A percentile compares a stretch with the other conserved stretches of the same genome.
These are phyloP conservation scores for Hyaloscypha hepaticicola DNA, from an alignment of 495 filamentous ascomycete genomes.

Conservation along the genomic window DNA sequence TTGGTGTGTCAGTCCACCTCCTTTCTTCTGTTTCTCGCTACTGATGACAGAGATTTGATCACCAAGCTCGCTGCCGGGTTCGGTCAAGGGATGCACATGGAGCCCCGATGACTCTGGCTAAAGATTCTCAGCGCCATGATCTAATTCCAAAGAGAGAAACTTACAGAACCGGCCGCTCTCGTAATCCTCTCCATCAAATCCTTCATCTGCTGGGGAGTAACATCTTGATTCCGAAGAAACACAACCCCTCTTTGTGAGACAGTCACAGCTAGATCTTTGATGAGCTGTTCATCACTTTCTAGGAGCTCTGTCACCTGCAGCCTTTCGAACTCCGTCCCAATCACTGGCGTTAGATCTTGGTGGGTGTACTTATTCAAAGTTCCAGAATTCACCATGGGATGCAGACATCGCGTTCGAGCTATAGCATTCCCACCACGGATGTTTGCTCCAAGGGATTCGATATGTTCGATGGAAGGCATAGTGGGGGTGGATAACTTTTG, in stretches of 20 bases:
- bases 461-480: conserved; percentile 8
- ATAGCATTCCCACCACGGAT: conserved; percentile 7
- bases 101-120: conserved; percentile 54
- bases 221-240: conserved; percentile 74
- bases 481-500: not conserved
- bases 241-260: conserved; percentile 79
- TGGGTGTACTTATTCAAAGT: conserved; percentile 55
- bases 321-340: conserved; percentile 62
- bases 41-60: not conserved
- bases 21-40: conserved; percentile 9
- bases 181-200: conserved; percentile 45
- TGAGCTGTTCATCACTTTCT: conserved; percentile 56
- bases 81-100: conserved; percentile 70
- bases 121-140: conserved; percentile 46
- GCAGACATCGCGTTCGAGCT: not conserved
- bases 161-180: not conserved
- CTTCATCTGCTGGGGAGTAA: conserved; percentile 39
- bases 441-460: not conserved
- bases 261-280: conserved; percentile 34
- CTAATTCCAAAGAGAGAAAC: conserved; percentile 28
- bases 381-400: conserved; percentile 33
- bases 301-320: conserved; percentile 60
- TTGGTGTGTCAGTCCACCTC: conserved; percentile 40
- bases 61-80: conserved; percentile 42
- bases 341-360: conserved; percentile 64